Percentiles rank a stretch among this genome's conserved stretches.
These are phyloP conservation scores for Fusarium sp. DNA, from an alignment of 2,329 filamentous ascomycete genomes.

Conservation along the genomic window DNA sequence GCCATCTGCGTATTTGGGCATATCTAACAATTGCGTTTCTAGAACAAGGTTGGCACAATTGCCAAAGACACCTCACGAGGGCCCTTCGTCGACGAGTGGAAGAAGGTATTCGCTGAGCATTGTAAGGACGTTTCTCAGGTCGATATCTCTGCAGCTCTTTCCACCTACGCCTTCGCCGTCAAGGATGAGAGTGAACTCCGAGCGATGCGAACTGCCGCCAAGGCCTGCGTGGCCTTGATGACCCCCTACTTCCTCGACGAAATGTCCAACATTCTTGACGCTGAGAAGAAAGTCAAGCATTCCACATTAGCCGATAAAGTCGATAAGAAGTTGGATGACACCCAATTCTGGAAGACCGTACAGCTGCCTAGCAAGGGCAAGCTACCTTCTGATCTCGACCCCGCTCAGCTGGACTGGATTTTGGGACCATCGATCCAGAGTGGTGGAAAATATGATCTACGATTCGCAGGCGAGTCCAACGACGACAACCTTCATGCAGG, in stretches of 20 bases:
- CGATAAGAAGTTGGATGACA: slow-evolving; percentile 89
- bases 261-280: slow-evolving; percentile 95
- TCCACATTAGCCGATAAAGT: slow-evolving; percentile 87
- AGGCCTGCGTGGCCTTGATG: slow-evolving; percentile 94
- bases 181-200: slow-evolving; percentile 96
- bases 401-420: slow-evolving; percentile 92
- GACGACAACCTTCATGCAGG: slow-evolving; percentile 87
- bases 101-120: slow-evolving; percentile 79
- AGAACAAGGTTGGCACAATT: slow-evolving; percentile 92
- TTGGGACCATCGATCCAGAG: slow-evolving; percentile 92
- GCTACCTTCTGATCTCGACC: slow-evolving; percentile 87
- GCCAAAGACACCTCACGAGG: slow-evolving; percentile 86
- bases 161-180: slow-evolving; percentile 84
- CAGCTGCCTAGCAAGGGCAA: slow-evolving; percentile 77
- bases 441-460: slow-evolving; percentile 93
- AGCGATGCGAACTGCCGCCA: slow-evolving; percentile 92
- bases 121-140: slow-evolving; percentile 90
- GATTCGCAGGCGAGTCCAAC: slow-evolving; percentile 81
- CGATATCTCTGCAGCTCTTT: slow-evolving; percentile 85
- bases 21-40: slow-evolving; percentile 24
- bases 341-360: slow-evolving; percentile 90
- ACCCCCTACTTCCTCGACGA: slow-evolving; percentile 97
- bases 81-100: slow-evolving; percentile 97
- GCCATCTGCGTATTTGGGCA: slow-evolving; percentile 1
- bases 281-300: slow-evolving; percentile 97